Evolutionary conservation across 495 filamentous ascomycete species (phyloP), one percentile per base, ranked within the genome.

Genomic region (Penicillium robsamsonii): DNA sequence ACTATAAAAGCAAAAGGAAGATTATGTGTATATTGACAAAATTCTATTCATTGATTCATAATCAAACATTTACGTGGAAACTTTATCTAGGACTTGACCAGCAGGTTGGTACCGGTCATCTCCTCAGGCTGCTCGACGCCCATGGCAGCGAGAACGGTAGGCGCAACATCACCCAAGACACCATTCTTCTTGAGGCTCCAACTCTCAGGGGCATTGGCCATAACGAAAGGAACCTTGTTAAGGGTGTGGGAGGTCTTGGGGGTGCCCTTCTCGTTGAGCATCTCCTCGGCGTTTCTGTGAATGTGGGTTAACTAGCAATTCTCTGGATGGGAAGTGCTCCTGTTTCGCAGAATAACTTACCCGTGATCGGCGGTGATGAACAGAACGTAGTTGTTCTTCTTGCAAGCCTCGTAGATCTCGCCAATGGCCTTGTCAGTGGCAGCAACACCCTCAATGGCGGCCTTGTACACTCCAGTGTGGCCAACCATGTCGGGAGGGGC

Each of bases 401-500:
- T 96, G 83, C 93, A 97, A 29, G 84, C 85, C 65, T 97, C 91
- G 60, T 86, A 91, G 61, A 98, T 88, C 69, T 87, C 82, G 59
- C 91, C 92, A 64, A 98, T 97, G 31, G 91, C 94, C 76, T 87
- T 86, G 67, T 98, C 94, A 37, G 94, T 97, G 57, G 90, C 87
- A 54, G 82, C 77, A 63, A 88, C 86, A 64, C 87, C 94, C 66
- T 91, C 61, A 58, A 97, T 90, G 52, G 94, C 95, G n/a, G 94
- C 94, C 67, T 96, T 82, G 71, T 96, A 97, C 58, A 96, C 92
- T 65, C 94, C 94, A 10, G 94, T 98, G 78, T 98, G 94, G 63
- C 94, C 94, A 58, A 98, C 94, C 94, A 98, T 98, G 75, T 98
- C 94, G 43, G 94, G 95, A 20, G 95, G 93, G 30, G 94, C 94